Conservation (phyloP, 345 rosid species). For the Kernera saxatilis region DNA sequence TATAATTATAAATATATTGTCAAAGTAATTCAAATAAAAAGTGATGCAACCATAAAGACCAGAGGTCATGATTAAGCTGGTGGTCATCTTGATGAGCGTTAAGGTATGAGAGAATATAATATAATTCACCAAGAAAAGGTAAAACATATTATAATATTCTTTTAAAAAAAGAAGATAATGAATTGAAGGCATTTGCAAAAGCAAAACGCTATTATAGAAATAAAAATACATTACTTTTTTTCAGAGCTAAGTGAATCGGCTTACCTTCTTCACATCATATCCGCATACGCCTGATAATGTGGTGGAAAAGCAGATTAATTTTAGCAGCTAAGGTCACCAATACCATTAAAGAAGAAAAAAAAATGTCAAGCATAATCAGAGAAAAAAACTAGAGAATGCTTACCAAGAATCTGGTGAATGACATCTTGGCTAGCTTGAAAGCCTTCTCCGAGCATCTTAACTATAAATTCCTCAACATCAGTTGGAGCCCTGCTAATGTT, state of each 20-base stretch:
- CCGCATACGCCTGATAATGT: conserved; percentile 45
- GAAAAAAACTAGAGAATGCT: conserved; percentile 19
- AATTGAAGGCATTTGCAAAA: conserved; percentile 4
- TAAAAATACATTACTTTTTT: neutral
- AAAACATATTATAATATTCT: neutral
- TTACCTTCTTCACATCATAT: conserved; percentile 46
- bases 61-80: conserved; percentile 7
- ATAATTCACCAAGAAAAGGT: neutral
- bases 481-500: conserved; percentile 10
- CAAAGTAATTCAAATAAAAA: conserved; percentile 16
- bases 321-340: conserved; percentile 19
- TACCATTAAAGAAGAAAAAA: conserved; percentile 9
- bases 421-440: conserved; percentile 44
- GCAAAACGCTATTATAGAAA: conserved; percentile 14
- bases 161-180: neutral
- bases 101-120: neutral
- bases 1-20: neutral
- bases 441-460: conserved; percentile 50
- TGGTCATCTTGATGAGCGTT: conserved; percentile 9
- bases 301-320: neutral
- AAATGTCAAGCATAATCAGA: neutral
- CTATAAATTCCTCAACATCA: conserved; percentile 46
- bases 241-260: conserved; percentile 1
- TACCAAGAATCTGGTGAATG: conserved; percentile 49
- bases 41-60: conserved; percentile 15